These are phyloP conservation scores for Eragrostis curvula DNA, from an alignment of 176 grass and related monocot species.

Conservation along the genomic window DNA sequence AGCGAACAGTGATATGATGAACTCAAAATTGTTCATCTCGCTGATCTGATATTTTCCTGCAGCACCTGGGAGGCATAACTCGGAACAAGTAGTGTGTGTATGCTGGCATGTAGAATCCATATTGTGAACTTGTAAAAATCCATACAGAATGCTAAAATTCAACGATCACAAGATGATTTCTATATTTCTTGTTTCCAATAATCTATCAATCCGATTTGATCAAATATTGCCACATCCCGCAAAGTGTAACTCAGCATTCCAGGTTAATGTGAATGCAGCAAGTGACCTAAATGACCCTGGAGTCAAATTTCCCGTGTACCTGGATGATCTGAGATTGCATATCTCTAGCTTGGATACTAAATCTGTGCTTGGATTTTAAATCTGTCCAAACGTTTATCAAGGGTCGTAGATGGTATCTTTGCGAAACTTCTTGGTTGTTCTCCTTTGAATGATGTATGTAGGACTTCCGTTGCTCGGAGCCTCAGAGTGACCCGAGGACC, in stretches of 20 bases:
- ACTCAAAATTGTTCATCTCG: not conserved
- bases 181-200: not conserved
- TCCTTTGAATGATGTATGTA: not conserved
- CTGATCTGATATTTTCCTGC: not conserved
- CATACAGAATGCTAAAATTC: not conserved
- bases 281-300: not conserved
- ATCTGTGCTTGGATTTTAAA: not conserved
- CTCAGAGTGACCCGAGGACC: not conserved
- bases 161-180: not conserved
- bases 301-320: not conserved
- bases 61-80: not conserved
- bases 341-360: not conserved
- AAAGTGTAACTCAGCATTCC: not conserved
- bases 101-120: not conserved
- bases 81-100: not conserved
- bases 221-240: not conserved
- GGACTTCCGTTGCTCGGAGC: not conserved
- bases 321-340: not conserved
- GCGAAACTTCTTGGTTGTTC: not conserved
- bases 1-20: not conserved
- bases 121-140: not conserved
- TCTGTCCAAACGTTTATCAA: not conserved
- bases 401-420: no score
- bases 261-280: not conserved
- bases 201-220: not conserved